Evolutionary conservation across 2,329 filamentous ascomycete species (phyloP).

Genomic region (Pseudonectria buxi): DNA sequence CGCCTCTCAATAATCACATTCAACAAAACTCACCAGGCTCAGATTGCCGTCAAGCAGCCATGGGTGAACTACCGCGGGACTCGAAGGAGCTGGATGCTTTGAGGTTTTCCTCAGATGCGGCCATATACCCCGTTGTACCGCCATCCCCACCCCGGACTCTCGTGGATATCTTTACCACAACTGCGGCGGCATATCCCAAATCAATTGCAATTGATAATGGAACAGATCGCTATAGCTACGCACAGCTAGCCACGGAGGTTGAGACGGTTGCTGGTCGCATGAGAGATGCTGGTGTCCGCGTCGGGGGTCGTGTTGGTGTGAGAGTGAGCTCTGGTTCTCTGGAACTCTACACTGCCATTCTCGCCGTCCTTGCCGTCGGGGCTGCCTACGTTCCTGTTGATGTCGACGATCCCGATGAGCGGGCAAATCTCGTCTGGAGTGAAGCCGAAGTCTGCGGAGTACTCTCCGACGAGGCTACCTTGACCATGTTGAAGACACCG

Average conservation of each 20-base stretch:
- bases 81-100: too few relatives aligned
- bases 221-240: too few relatives aligned
- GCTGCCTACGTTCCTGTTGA: conserved; percentile 18
- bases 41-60: too few relatives aligned
- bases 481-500: conserved; percentile 5
- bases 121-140: conserved; percentile 6
- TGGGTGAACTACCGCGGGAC: too few relatives aligned
- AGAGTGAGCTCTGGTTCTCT: conserved; percentile 13
- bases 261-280: too few relatives aligned
- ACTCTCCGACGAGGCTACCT: conserved; percentile 9
- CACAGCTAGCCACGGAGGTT: too few relatives aligned
- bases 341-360: conserved; percentile 14
- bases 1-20: too few relatives aligned
- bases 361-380: conserved; percentile 11
- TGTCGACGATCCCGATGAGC: conserved; percentile 16
- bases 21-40: too few relatives aligned
- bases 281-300: conserved; percentile 4
- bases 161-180: conserved; percentile 11
- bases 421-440: conserved; percentile 13
- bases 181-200: too few relatives aligned
- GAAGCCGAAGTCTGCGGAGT: conserved; percentile 12
- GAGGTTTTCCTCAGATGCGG: neutral
- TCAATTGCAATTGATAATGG: too few relatives aligned
- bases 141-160: conserved; percentile 9
- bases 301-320: conserved; percentile 12